Evolutionary conservation across 805 yeast species (phyloP).

Genomic region (Candida palmyrensis): DNA sequence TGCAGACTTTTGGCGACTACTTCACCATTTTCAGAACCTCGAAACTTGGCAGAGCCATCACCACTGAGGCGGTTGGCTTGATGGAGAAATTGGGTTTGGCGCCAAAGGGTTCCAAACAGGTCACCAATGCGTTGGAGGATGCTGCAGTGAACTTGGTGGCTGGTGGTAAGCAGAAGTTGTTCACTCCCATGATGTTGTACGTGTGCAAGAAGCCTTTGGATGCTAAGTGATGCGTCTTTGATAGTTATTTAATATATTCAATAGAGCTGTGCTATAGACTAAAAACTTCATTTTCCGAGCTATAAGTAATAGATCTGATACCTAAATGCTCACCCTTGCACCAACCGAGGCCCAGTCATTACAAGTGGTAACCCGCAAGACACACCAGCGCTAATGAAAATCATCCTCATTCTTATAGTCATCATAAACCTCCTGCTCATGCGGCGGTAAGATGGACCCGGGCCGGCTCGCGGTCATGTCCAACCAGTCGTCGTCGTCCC

Average conservation of each 20-base stretch:
- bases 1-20: conserved; percentile 73
- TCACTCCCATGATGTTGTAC: conserved; percentile 97
- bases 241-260: no score
- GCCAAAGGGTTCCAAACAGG: conserved; percentile 85
- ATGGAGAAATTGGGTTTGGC: conserved; percentile 85
- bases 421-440: conserved; percentile 35
- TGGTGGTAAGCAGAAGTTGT: conserved; percentile 85
- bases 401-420: conserved; percentile 41
- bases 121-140: conserved; percentile 89
- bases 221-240: conserved; percentile 8
- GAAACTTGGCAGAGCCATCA: conserved; percentile 75
- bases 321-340: no score
- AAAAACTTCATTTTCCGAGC: no score
- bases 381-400: conserved; percentile 13
- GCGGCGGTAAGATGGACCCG: conserved; percentile 1
- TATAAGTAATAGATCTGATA: no score
- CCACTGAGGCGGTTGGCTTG: conserved; percentile 74
- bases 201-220: conserved; percentile 74
- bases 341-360: no score
- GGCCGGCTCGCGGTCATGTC: conserved; percentile 6
- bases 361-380: no score
- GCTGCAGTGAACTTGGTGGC: conserved; percentile 94
- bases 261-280: no score
- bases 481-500: conserved; percentile 24
- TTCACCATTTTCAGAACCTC: conserved; percentile 88